Percentiles rank a stretch among this genome's conserved stretches.
phyloP scores from a whole-genome alignment of 805 yeast genomes.

The Wickerhamomyces queroliae region DNA sequence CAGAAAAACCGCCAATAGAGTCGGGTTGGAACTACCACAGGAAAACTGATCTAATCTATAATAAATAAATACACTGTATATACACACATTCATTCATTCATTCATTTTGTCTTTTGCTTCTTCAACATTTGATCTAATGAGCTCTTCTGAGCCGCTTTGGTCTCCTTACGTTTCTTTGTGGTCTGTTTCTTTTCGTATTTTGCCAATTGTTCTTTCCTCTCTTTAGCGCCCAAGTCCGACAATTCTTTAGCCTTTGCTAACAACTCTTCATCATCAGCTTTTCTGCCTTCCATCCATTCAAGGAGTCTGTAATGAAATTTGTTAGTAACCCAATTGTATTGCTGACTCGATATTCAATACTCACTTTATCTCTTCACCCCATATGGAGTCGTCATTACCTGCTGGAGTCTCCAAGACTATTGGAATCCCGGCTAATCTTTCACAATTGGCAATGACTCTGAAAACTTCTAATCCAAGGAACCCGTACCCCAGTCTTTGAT shows the following conservation, averaged over 20 bases:
- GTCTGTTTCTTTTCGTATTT: slow-evolving; percentile 56
- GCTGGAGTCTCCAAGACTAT: slow-evolving; percentile 86
- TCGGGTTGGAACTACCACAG: slow-evolving; percentile 74
- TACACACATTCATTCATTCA: too few relatives aligned
- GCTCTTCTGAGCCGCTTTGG: not conserved
- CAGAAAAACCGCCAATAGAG: slow-evolving; percentile 74
- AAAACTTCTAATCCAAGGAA: slow-evolving; percentile 85
- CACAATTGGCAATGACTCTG: slow-evolving; percentile 65
- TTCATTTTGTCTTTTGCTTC: not conserved
- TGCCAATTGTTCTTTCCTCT: slow-evolving; percentile 61
- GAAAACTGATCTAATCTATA: too few relatives aligned
- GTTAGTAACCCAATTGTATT: not conserved
- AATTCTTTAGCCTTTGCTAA: slow-evolving; percentile 41
- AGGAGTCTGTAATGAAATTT: slow-evolving; percentile 31
- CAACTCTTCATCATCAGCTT: slow-evolving; percentile 49
- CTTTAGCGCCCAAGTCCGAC: slow-evolving; percentile 55
- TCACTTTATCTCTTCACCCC: slow-evolving; percentile 74
- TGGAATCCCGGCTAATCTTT: slow-evolving; percentile 61
- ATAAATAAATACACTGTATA: too few relatives aligned
- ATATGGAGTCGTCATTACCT: slow-evolving; percentile 53
- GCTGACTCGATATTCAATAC: not conserved
- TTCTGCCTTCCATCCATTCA: slow-evolving; percentile 70
- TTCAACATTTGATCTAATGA: not conserved
- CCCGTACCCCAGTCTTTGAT: slow-evolving; percentile 85
- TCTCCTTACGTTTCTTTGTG: slow-evolving; percentile 19